Conservation (phyloP, 1,139 yeast species). For the Chernovozyma aurita region DNA sequence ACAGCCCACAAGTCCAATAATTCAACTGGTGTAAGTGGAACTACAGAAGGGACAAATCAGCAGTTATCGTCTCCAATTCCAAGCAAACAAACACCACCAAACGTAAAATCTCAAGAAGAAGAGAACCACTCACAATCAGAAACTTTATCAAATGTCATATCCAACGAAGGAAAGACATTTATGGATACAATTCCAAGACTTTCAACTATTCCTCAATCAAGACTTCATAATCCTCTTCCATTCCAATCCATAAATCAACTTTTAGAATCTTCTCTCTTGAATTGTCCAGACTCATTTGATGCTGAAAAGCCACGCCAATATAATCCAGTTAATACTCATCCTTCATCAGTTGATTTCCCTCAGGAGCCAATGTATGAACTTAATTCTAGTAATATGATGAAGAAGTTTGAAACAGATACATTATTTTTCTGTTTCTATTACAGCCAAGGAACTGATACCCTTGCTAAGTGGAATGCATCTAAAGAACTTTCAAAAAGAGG, state of each 20-base stretch:
- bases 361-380: slow-evolving; percentile 74
- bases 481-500: slow-evolving; percentile 76
- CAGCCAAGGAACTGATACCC: slow-evolving; percentile 42
- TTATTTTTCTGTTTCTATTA: slow-evolving; percentile 90
- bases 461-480: slow-evolving; percentile 70
- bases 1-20: neutral
- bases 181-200: slow-evolving; percentile 30
- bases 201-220: slow-evolving; percentile 27
- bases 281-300: slow-evolving; percentile 91
- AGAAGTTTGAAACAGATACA: slow-evolving; percentile 81
- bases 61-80: neutral
- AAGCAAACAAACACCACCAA: slow-evolving; percentile 4
- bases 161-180: slow-evolving; percentile 19
- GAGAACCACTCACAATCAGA: slow-evolving; percentile 3
- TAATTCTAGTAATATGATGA: slow-evolving; percentile 49
- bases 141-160: slow-evolving; percentile 12
- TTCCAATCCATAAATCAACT: slow-evolving; percentile 51
- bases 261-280: slow-evolving; percentile 72
- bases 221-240: slow-evolving; percentile 49
- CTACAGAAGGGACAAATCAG: neutral
- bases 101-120: slow-evolving; percentile 3
- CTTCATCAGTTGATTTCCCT: slow-evolving; percentile 89
- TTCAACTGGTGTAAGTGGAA: neutral
- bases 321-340: slow-evolving; percentile 79
- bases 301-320: slow-evolving; percentile 84